Percentiles rank a stretch among this genome's conserved stretches.
Conservation (phyloP, 192 early-diverging fungal genomes). For the Funneliformis geosporum region DNA sequence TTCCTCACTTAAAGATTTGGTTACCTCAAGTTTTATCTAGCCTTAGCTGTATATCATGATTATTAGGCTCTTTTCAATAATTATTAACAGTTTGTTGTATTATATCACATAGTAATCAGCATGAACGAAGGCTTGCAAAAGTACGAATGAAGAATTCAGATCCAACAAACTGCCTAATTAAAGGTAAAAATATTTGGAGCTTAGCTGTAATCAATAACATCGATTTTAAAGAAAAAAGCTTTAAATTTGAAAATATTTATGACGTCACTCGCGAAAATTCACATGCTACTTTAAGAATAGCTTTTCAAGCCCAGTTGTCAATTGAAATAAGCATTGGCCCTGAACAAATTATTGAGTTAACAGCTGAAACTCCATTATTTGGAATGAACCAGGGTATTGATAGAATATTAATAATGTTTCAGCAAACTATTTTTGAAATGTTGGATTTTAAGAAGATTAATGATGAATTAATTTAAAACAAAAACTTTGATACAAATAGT, state of each 20-base stretch:
- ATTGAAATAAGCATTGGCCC: not conserved
- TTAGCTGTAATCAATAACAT: not conserved
- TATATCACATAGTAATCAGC: not conserved
- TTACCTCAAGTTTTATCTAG: no score
- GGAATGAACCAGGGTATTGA: not conserved
- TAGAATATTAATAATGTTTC: no score
- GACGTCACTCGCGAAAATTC: not conserved
- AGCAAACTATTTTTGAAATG: no score
- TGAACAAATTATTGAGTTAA: not conserved
- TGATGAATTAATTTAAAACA: no score
- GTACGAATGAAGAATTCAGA: not conserved
- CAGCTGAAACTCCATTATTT: not conserved
- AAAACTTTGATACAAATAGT: not conserved
- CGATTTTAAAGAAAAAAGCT: not conserved
- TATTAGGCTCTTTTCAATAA: no score
- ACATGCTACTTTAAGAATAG: not conserved
- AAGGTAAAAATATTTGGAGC: not conserved
- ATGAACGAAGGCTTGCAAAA: not conserved
- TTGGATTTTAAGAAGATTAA: no score
- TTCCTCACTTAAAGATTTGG: no score
- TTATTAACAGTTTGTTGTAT: not conserved
- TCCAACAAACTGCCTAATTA: not conserved
- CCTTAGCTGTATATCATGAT: no score
- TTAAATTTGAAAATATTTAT: slow-evolving; percentile 16
- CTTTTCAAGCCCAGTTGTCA: not conserved